Base-by-base conservation (phyloP, 2,329 filamentous ascomycete genomes). In the Sporothrix globosa region DNA sequence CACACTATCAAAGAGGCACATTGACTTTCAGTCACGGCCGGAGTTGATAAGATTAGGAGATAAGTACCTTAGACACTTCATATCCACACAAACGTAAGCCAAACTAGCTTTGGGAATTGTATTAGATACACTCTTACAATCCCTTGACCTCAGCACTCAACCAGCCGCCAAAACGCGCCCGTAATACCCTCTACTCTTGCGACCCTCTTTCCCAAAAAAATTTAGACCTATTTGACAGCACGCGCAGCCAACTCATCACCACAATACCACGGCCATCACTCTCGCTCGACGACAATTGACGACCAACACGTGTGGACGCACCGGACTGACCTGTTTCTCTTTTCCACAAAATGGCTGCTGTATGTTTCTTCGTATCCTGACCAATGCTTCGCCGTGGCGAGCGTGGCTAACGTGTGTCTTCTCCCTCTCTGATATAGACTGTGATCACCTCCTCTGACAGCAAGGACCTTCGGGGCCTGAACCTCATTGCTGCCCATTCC, bases 401-500 rank as follows among this genome's bases (percentile, higher is more conserved):
- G 39, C 5, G 41, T 19, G 24, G n/a, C 63, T 66, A 52, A 52
- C 63, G 13, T 10, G 39, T 17, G 52, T 14, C 19, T 48, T 27
- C 24, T 19, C 14, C 39, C 39, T 48, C 63, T 46, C 27, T 63
- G 34, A 30, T 73, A 63, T 74, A 88, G 86, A 85, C 85, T 74
- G 84, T 89, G 73, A 82, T 88, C 78, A 98, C 96, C 77, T 90
- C 98, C 80, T 92, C 93, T 79, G 95, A 98, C 86, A 92, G 89
- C 81, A 97, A 96, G 83, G 95, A 98, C 87, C 91, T 98, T 79
- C 91, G 94, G 76, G 94, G 94, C 74, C 90, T 99, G 78, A 98
- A 97, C 82, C 91, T 99, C 82, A 97, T 99, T 81, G 96, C 96
- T 73, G 95, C 96, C 72, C 96, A 99, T 84, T 99, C 96, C 70